Evolutionary conservation across 73 alveolate species (phyloP).

Genomic region (Paramecium sonneborni): DNA sequence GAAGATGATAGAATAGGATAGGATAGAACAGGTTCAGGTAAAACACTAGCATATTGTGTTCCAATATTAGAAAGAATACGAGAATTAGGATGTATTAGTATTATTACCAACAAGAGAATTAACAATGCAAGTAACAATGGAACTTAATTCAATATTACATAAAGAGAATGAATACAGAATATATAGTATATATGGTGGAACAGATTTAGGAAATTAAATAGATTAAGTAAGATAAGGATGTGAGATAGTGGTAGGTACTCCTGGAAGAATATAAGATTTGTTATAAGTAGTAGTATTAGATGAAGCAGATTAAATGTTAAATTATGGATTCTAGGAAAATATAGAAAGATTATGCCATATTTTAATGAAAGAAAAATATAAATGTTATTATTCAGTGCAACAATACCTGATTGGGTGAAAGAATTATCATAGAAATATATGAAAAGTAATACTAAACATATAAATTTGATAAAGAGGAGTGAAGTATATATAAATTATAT

Average conservation of each 20-base stretch:
- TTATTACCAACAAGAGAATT: conserved; percentile 77
- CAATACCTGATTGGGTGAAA: conserved; percentile 97
- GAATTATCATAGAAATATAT: conserved; percentile 77
- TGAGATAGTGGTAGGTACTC: conserved; percentile 98
- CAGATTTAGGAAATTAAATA: conserved; percentile 56
- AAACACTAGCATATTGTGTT: conserved; percentile 87
- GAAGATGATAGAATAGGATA: conserved; percentile 90
- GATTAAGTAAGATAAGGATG: conserved; percentile 82
- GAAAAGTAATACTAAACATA: not conserved
- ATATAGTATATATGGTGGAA: conserved; percentile 83
- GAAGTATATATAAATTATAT: not conserved
- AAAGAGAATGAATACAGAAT: conserved; percentile 70
- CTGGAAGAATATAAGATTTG: conserved; percentile 98
- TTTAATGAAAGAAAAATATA: conserved; percentile 78
- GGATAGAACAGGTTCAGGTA: conserved; percentile 97
- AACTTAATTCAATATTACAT: conserved; percentile 73
- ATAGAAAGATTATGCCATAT: conserved; percentile 88
- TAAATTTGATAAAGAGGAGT: not conserved
- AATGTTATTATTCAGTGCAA: conserved; percentile 96
- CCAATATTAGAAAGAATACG: conserved; percentile 77
- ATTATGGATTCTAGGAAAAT: conserved; percentile 99
- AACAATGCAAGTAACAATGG: conserved; percentile 78
- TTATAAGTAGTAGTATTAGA: conserved; percentile 74
- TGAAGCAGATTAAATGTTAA: conserved; percentile 99
- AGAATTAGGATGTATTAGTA: conserved; percentile 72